Evolutionary conservation across 1,284 basidiomycete species (phyloP).

Genomic region (Puccinia coronata): DNA sequence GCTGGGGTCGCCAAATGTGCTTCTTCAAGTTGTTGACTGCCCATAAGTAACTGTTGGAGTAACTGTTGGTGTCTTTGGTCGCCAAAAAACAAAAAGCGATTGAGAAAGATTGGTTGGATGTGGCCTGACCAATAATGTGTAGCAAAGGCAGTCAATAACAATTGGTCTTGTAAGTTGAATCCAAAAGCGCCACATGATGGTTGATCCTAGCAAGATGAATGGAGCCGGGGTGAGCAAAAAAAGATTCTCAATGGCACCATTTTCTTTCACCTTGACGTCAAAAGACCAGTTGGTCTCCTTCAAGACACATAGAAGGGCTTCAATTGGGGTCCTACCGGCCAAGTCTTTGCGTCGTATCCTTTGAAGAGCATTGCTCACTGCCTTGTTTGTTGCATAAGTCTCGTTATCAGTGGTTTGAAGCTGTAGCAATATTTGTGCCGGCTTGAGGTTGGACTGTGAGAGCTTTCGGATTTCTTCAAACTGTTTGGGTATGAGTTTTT

Average conservation of each 20-base stretch:
- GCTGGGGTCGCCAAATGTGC: too few relatives aligned
- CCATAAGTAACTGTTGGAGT: background rate
- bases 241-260: background rate
- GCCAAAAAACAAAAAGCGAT: slow-evolving; percentile 12
- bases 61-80: background rate
- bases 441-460: too few relatives aligned
- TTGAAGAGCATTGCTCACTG: background rate
- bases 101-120: too few relatives aligned
- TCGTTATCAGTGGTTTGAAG: background rate
- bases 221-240: slow-evolving; percentile 20
- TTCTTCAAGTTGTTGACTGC: too few relatives aligned
- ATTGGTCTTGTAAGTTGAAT: background rate
- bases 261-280: background rate
- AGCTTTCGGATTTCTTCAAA: too few relatives aligned
- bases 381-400: background rate
- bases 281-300: too few relatives aligned
- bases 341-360: background rate
- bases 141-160: too few relatives aligned
- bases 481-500: too few relatives aligned
- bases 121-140: too few relatives aligned
- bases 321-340: too few relatives aligned
- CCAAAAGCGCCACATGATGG: slow-evolving; percentile 9
- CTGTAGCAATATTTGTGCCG: too few relatives aligned
- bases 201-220: slow-evolving; percentile 12
- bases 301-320: too few relatives aligned